Evolutionary conservation across 2,329 filamentous ascomycete genomes (phyloP), one percentile per base, ranked within the genome.

Genomic region (Colletotrichum incanum): DNA sequence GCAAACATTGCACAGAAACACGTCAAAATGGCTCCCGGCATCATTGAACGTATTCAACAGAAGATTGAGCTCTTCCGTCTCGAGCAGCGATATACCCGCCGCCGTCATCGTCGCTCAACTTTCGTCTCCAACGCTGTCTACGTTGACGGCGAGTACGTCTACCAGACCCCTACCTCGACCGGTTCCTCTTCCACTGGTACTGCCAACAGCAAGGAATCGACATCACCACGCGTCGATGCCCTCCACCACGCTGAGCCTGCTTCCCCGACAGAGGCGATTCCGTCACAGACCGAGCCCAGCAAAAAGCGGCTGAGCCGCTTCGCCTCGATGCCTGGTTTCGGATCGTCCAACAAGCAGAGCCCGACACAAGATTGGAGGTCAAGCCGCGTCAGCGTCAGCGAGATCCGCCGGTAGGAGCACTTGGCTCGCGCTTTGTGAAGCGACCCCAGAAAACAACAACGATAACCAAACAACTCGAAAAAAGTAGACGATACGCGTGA

Each of bases 131-230:
- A 94, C 78, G 96, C 95, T 39, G 89, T 94, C 81, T 98, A 98
- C 83, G 93, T 98, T 75, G 94, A 98, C 81, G 96, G 95, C 83
- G 96, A 98, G 86, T 98, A 98, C 85, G 88, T 98, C 82, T 97
- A 95, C 87, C 88, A 91, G 79, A 90, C 87, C 0, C 89, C 90
- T 74, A 87, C 83, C 82, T 85, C 85, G 64, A 91, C 89, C 1
- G 89, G 89, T 67, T 90, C 88, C 23, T 90, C 88, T 6, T 82
- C 85, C 59, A 86, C 85, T 67, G 84, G 83, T 54, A 81, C 79
- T 66, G 76, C 78, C 43, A 74, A 74, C 50, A 78, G 74, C 76
- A 81, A 82, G 55, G 75, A 74, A 67, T 74, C 77, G 47, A 77
- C 75, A 39, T 75, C 78, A 3, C 72, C 74, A 74, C 74, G 78